Evolutionary conservation across 176 grass and related monocot species (phyloP).

Genomic region (Puccinellia tenuiflora): DNA sequence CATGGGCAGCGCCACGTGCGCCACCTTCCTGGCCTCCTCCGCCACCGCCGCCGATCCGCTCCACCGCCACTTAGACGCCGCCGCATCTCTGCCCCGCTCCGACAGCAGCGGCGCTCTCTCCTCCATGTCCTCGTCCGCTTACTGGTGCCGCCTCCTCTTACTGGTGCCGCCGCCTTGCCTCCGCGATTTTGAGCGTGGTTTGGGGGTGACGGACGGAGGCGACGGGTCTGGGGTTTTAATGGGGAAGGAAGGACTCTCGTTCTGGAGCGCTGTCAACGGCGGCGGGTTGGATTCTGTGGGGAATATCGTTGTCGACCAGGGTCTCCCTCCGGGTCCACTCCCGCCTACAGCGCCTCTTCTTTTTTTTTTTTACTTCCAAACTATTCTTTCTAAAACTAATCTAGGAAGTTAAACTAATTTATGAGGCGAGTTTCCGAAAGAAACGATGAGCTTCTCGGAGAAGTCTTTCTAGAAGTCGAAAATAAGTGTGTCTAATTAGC

Average conservation of each 20-base stretch:
- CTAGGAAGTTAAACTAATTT: too few relatives aligned
- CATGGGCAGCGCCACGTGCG: constrained; percentile 49
- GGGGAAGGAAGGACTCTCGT: background rate
- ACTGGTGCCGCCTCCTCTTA: background rate
- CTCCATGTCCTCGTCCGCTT: too few relatives aligned
- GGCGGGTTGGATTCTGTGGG: background rate
- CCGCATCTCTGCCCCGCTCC: background rate
- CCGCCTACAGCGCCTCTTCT: background rate
- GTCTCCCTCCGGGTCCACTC: background rate
- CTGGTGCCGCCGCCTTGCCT: background rate
- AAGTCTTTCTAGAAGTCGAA: too few relatives aligned
- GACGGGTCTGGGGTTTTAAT: background rate
- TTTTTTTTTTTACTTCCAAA: background rate
- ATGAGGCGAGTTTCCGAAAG: too few relatives aligned
- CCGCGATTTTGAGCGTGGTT: background rate
- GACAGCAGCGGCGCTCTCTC: constrained; percentile 25
- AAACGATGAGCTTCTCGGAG: too few relatives aligned
- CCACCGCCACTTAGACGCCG: constrained; percentile 19
- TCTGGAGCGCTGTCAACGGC: constrained; percentile 31
- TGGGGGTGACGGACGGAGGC: background rate
- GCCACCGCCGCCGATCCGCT: constrained; percentile 7
- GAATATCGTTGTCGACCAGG: constrained; percentile 4
- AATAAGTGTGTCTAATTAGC: too few relatives aligned
- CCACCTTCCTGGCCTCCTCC: constrained; percentile 34
- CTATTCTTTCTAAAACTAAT: too few relatives aligned